Percentiles rank a stretch among this genome's conserved stretches.
These are phyloP conservation scores for Talaromyces sp. DNA, from an alignment of 2,329 filamentous ascomycete species.

Conservation along the genomic window DNA sequence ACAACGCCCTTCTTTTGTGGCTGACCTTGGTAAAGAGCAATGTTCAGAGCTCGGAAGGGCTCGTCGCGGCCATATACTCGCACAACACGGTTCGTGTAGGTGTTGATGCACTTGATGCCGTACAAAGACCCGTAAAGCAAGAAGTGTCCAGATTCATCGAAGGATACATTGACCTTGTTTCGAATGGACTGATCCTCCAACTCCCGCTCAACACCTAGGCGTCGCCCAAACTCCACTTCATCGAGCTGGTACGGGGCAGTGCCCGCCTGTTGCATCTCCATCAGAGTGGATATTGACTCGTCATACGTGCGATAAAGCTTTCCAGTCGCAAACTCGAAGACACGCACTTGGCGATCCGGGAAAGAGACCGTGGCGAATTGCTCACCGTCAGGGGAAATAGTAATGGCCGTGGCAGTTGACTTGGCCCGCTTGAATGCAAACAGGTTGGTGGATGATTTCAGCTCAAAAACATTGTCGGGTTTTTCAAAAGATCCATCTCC, in stretches of 20 bases:
- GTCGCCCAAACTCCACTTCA: constrained; percentile 86
- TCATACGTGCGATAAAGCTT: constrained; percentile 94
- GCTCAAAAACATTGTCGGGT: constrained; percentile 85
- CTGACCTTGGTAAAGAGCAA: constrained; percentile 90
- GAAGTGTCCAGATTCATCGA: constrained; percentile 96
- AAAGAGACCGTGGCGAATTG: constrained; percentile 89
- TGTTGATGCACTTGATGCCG: constrained; percentile 94
- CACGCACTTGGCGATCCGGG: constrained; percentile 86
- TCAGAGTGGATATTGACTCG: constrained; percentile 84
- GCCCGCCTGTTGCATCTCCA: constrained; percentile 95
- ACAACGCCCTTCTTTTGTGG: constrained; percentile 92
- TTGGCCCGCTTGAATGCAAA: constrained; percentile 98
- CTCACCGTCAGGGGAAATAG: constrained; percentile 81
- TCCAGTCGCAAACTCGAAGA: constrained; percentile 89
- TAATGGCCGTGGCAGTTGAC: constrained; percentile 77
- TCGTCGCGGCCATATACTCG: constrained; percentile 91
- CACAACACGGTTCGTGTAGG: constrained; percentile 87
- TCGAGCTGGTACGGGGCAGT: constrained; percentile 80
- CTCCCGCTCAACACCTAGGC: constrained; percentile 83
- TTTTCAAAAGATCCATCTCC: constrained; percentile 76
- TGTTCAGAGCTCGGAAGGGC: constrained; percentile 77
- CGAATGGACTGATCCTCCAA: constrained; percentile 71
- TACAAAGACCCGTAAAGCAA: constrained; percentile 90
- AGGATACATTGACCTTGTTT: constrained; percentile 80
- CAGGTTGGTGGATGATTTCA: constrained; percentile 90